Base-by-base conservation (phyloP, 2,329 filamentous ascomycete genomes). In the Fusarium clavum region DNA sequence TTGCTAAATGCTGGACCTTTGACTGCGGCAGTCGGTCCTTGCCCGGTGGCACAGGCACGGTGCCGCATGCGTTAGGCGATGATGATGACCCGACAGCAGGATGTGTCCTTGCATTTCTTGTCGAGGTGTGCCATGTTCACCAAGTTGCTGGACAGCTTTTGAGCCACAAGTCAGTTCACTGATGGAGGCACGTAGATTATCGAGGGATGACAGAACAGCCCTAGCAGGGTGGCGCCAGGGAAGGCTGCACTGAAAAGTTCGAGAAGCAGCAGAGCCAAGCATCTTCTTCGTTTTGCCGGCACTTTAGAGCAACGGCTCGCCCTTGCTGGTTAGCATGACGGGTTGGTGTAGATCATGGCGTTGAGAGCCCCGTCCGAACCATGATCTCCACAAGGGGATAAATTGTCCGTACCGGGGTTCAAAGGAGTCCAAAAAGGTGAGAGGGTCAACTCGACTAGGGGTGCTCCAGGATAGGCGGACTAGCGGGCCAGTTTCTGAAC, bases 331-430 rank as follows among this genome's bases (percentile, higher is more conserved):
- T 73, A 70, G 73, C 67, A 67, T 73, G 61, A 67, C 69, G 72
- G 74, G 71, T 73, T 71, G 44, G 48, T 61, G 74, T 72, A 76
- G 74, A 76, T 76, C 74, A 76, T 76, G 72, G 73, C 74, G 72
- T 72, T 72, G 72, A 71, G 54, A 52, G 72, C 73, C 73, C 74
- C 71, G 72, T 76, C 73, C 74, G 74, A 76, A 76, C 74, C 72
- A 75, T 74, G 74, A 76, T 76, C 74, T 76, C 74, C 73, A 75
- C 73, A 76, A 75, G 73, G 73, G 72, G 73, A 71, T 69, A 69
- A 72, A 75, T 73, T 76, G 60, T 73, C 72, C 72, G 73, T 64
- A 62, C 73, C 48, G 69, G 72, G 71, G 67, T 44, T 67, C 67
- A 55, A 41, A 69, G 53, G 41, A 71, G 47, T 30, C 60, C 60